phyloP scores from a whole-genome alignment of 768 basidiomycete species.

The Lactarius pseudohatsudake region DNA sequence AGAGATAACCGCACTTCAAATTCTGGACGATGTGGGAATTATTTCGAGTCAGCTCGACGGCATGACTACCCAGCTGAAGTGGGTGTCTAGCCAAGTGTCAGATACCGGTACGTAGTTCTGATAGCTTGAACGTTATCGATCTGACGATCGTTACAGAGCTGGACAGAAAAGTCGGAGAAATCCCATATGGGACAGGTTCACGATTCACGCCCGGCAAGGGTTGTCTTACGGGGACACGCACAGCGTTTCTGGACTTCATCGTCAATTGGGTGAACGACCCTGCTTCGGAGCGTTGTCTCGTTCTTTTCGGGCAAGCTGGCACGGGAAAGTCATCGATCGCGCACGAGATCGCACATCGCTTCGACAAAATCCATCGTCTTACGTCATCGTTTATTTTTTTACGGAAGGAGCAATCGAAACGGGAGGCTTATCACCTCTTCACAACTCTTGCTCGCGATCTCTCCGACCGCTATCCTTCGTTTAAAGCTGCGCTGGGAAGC shows the following conservation, averaged over 20 bases:
- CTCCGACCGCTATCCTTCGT: background rate
- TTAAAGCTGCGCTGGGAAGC: background rate
- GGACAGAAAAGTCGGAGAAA: background rate
- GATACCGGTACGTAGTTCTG: background rate
- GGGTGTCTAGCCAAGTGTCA: background rate
- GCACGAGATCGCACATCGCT: background rate
- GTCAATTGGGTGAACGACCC: background rate
- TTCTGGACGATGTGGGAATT: background rate
- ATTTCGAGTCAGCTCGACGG: background rate
- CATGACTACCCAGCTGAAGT: background rate
- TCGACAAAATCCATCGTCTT: background rate
- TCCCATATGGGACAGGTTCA: background rate
- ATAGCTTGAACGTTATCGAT: background rate
- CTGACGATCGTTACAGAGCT: background rate
- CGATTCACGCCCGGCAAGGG: background rate
- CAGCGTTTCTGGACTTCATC: background rate
- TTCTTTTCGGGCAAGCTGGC: constrained; percentile 1
- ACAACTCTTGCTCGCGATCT: constrained; percentile 3
- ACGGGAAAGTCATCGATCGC: too few species aligned
- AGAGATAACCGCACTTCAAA: background rate
- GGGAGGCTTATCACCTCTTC: background rate
- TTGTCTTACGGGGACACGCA: background rate
- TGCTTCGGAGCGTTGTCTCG: background rate
- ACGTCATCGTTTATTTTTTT: background rate
- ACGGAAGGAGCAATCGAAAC: background rate